Evolutionary conservation across 257 asterid species (phyloP), one percentile per base, ranked within the genome.

Genomic region (Forsythia suspensa): DNA sequence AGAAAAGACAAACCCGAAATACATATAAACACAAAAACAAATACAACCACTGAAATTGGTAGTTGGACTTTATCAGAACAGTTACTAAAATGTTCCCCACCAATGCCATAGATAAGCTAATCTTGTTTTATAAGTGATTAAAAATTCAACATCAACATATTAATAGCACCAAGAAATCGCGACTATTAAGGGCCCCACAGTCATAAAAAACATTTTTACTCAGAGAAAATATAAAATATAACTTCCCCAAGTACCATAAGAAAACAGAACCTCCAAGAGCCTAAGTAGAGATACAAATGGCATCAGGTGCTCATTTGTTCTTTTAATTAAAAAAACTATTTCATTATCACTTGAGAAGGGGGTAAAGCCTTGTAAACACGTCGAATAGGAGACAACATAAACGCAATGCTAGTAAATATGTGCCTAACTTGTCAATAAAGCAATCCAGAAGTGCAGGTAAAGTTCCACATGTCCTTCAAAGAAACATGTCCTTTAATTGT

Each of bases 211-310:
- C 34, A 29, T 29, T 29, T 29, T 29, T 29, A 29, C 34, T 29
- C 1, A 29, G 34, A 29, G 2, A 44, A 44, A 44, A 44, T 44
- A 44, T 15, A 74, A 13, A 21, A 29, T 34, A 41, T 20, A 72
- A 71, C 66, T 71, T 72, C 72, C 46, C 67, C 68, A n/a, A 72
- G 6, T 43, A 61, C 37, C 42, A 39, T 44, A 65, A 24, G 74
- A 36, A 42, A 63, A 24, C 2, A 72, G 69, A 61, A n/a, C 39
- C 71, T 37, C 66, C 66, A 57, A 55, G n/a, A n/a, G 40, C 52
- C 43, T 46, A 8, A 42, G 29, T 34, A 16, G 37, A 70, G 21
- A 61, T 34, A 44, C 29, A 29, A 37, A 37, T 21, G 52, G 69
- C 69, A 59, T 15, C 6, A 74, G 39, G 72, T 44, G 43, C 55